Evolutionary conservation across 345 rosid species (phyloP).

Genomic region (Lumnitzera racemosa): DNA sequence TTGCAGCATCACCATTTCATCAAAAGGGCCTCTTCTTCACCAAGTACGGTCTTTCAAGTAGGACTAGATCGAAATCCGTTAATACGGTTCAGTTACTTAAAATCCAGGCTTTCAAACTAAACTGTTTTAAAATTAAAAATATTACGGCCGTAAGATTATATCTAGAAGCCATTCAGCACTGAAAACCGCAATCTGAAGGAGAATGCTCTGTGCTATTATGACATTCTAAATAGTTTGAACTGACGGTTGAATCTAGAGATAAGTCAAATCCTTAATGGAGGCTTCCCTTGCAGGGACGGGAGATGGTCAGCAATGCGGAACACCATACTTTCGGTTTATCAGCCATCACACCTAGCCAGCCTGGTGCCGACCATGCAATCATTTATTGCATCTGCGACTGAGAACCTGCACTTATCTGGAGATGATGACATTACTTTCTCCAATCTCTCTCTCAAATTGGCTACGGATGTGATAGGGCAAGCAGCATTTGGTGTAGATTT

Average conservation of each 20-base stretch:
- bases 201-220: too few species aligned
- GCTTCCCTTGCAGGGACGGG: conserved; percentile 42
- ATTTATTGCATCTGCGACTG: conserved; percentile 55
- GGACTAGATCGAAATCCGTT: too few species aligned
- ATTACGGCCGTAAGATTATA: not conserved
- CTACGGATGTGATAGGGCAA: conserved; percentile 85
- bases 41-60: conserved; percentile 26
- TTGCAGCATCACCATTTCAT: conserved; percentile 88
- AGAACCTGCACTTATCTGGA: conserved; percentile 28
- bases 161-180: too few species aligned
- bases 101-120: too few species aligned
- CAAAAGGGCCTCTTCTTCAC: conserved; percentile 97
- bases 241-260: too few species aligned
- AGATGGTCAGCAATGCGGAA: conserved; percentile 90
- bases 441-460: conserved; percentile 62
- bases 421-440: conserved; percentile 55
- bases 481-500: conserved; percentile 86
- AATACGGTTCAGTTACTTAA: too few species aligned
- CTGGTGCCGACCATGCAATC: conserved; percentile 73
- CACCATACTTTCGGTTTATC: conserved; percentile 75
- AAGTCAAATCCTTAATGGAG: too few species aligned
- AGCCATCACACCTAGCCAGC: conserved; percentile 75
- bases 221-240: too few species aligned
- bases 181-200: too few species aligned
- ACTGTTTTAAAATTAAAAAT: not conserved